A percentile compares a stretch with the other conserved stretches of the same genome.
Conservation (phyloP, 2,329 filamentous ascomycete species). For the Parastagonospora nodorum region DNA sequence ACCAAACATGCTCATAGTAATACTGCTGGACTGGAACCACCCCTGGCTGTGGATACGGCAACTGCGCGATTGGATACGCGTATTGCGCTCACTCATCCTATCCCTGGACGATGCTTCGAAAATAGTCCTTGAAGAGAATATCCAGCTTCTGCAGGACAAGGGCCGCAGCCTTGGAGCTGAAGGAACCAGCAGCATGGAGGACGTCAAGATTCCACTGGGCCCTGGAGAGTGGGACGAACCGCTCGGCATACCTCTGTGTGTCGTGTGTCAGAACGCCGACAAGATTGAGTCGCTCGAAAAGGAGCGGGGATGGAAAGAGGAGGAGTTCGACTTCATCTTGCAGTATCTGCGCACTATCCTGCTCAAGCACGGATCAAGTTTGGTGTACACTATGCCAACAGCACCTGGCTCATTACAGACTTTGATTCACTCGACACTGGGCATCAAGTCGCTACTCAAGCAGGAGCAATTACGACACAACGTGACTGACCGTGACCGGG, state of each 20-base stretch:
- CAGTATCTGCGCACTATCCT: conserved; percentile 90
- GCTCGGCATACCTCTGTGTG: conserved; percentile 82
- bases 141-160: conserved; percentile 74
- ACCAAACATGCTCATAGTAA: conserved; percentile 81
- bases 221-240: conserved; percentile 94
- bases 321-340: conserved; percentile 93
- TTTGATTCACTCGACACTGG: conserved; percentile 82
- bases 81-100: conserved; percentile 77
- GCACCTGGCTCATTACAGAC: conserved; percentile 76
- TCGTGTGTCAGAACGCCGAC: conserved; percentile 96
- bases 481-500: conserved; percentile 91
- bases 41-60: conserved; percentile 92
- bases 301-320: conserved; percentile 91
- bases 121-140: conserved; percentile 83
- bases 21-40: conserved; percentile 94
- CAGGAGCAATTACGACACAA: conserved; percentile 62
- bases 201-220: conserved; percentile 71
- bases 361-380: conserved; percentile 72
- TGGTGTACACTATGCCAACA: conserved; percentile 51
- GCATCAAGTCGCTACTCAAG: conserved; percentile 78
- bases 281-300: conserved; percentile 90
- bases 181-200: conserved; percentile 34
- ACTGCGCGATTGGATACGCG: conserved; percentile 84
- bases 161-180: conserved; percentile 34
- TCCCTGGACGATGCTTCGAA: conserved; percentile 78